A percentile compares a stretch with the other conserved stretches of the same genome.
phyloP scores from a whole-genome alignment of 257 asterid genomes.

The Solanum rostratum region DNA sequence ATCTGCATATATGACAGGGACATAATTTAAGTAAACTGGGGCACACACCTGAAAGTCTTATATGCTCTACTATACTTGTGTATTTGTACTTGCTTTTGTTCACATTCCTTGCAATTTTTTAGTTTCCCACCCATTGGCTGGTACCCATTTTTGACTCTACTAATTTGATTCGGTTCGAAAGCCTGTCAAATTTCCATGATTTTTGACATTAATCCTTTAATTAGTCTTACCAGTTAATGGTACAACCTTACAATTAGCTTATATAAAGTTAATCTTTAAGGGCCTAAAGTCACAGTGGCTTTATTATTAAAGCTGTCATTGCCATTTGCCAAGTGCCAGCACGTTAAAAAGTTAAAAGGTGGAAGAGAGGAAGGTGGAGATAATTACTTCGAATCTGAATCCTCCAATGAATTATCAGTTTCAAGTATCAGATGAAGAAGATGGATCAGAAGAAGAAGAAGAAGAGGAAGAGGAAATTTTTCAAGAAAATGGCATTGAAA shows the following conservation, averaged over 20 bases:
- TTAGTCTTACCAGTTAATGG: background rate
- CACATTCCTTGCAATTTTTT: background rate
- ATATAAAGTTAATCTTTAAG: background rate
- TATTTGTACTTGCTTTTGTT: background rate
- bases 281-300: background rate
- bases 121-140: background rate
- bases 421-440: background rate
- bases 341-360: background rate
- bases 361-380: background rate
- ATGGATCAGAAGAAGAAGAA: background rate
- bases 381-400: background rate
- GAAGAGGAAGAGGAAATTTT: background rate
- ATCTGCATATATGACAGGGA: background rate
- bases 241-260: background rate
- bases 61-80: background rate
- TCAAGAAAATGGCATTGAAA: background rate
- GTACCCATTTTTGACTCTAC: background rate
- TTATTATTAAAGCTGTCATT: background rate
- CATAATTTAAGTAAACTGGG: background rate
- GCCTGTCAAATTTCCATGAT: background rate
- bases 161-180: background rate
- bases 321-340: background rate
- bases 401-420: background rate
- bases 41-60: background rate
- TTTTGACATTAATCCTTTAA: background rate